Conservation (phyloP, 768 basidiomycete genomes). For the Lactifluus hygrophoroides region DNA sequence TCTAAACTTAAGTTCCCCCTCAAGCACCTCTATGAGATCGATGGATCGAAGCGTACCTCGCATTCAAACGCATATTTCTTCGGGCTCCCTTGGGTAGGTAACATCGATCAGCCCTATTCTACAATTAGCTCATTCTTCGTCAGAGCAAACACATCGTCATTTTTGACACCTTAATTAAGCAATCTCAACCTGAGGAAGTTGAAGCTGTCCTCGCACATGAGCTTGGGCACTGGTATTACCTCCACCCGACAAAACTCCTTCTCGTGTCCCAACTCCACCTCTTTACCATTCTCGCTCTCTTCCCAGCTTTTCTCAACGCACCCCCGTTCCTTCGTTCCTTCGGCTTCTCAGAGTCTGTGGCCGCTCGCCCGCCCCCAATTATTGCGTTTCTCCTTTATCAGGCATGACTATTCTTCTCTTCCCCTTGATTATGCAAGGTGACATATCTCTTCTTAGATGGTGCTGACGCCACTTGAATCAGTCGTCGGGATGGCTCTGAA, state of each 20-base stretch:
- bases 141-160: slow-evolving; percentile 93
- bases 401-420: slow-evolving; percentile 26
- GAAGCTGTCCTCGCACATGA: slow-evolving; percentile 97
- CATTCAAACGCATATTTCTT: slow-evolving; percentile 99
- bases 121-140: background rate
- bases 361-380: slow-evolving; percentile 66
- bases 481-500: slow-evolving; percentile 69
- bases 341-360: slow-evolving; percentile 61
- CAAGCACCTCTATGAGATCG: slow-evolving; percentile 92
- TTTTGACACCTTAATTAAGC: slow-evolving; percentile 93
- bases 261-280: slow-evolving; percentile 81
- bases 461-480: slow-evolving; percentile 72
- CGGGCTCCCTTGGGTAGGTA: slow-evolving; percentile 83
- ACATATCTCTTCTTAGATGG: slow-evolving; percentile 42
- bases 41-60: slow-evolving; percentile 90
- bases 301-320: slow-evolving; percentile 84
- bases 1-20: slow-evolving; percentile 83
- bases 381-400: slow-evolving; percentile 85
- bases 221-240: slow-evolving; percentile 92
- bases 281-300: slow-evolving; percentile 75
- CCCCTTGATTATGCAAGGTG: background rate
- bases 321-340: slow-evolving; percentile 73
- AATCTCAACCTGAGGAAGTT: slow-evolving; percentile 84
- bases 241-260: slow-evolving; percentile 86
- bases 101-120: background rate